A percentile compares a stretch with the other conserved stretches of the same genome.
Evolutionary conservation across 768 basidiomycete species (phyloP).

Genomic region (Guyanaporus albipodus): DNA sequence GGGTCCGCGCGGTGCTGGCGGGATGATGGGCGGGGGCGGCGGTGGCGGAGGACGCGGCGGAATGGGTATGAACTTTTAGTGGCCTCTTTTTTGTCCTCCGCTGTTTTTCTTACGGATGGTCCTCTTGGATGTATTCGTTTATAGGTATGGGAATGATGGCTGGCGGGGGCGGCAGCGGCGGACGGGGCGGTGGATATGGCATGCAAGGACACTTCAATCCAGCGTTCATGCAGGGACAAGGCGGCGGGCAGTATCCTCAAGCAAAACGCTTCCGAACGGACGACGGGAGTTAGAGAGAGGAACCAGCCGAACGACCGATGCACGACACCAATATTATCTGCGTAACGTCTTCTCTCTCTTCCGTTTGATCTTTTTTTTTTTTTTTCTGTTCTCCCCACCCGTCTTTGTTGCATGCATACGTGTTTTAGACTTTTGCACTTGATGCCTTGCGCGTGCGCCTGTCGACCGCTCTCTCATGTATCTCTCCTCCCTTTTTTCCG

Average conservation of each 20-base stretch:
- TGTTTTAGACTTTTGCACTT: no score
- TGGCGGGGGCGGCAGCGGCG: slow-evolving; percentile 32
- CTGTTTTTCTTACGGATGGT: slow-evolving; percentile 31
- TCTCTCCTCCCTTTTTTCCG: not conserved
- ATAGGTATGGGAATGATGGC: slow-evolving; percentile 55
- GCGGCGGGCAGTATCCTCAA: slow-evolving; percentile 38
- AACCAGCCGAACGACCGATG: no score
- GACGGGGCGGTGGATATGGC: slow-evolving; percentile 43
- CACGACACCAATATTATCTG: no score
- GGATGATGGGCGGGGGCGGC: slow-evolving; percentile 53
- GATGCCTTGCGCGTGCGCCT: no score
- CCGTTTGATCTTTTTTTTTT: no score
- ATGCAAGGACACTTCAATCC: slow-evolving; percentile 71
- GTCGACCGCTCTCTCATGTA: slow-evolving; percentile 10
- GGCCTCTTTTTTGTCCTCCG: slow-evolving; percentile 13
- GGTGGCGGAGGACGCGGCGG: slow-evolving; percentile 36
- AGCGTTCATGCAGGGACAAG: slow-evolving; percentile 57
- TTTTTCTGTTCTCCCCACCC: no score
- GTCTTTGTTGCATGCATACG: no score
- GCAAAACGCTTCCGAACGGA: slow-evolving; percentile 56
- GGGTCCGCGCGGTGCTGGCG: slow-evolving; percentile 39
- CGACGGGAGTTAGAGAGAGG: slow-evolving; percentile 37
- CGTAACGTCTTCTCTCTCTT: not conserved
- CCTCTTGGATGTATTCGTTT: slow-evolving; percentile 27
- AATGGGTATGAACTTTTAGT: slow-evolving; percentile 48